These are phyloP conservation scores for Stevia rebaudiana DNA, from an alignment of 140 eudicot genomes.

Conservation along the genomic window DNA sequence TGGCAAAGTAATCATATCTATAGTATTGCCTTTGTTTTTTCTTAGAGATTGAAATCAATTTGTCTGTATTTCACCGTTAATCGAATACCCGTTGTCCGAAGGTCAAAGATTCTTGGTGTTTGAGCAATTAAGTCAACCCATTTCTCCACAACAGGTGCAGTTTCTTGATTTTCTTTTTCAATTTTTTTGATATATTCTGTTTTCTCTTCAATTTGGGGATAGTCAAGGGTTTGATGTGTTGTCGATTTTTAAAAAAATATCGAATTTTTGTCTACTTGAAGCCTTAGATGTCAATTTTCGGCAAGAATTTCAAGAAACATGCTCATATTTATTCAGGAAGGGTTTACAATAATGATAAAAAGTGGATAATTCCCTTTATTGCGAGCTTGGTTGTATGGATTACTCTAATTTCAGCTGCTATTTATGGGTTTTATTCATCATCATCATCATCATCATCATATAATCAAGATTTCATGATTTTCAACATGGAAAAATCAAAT, in stretches of 20 bases:
- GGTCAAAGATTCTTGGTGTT: slow-evolving; percentile 21
- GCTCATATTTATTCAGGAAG: slow-evolving; percentile 51
- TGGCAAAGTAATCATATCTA: too few relatives aligned
- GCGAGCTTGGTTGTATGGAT: slow-evolving; percentile 57
- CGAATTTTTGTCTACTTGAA: slow-evolving; percentile 12
- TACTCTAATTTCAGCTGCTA: slow-evolving; percentile 53
- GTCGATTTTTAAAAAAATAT: slow-evolving; percentile 15
- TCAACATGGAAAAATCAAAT: slow-evolving; percentile 29
- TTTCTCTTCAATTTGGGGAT: slow-evolving; percentile 11
- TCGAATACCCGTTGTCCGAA: slow-evolving; percentile 11
- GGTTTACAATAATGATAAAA: slow-evolving; percentile 46
- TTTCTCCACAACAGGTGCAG: slow-evolving; percentile 23
- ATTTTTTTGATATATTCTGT: slow-evolving; percentile 11
- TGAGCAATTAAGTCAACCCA: slow-evolving; percentile 19
- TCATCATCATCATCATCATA: slow-evolving; percentile 42
- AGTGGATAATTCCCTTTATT: slow-evolving; percentile 66
- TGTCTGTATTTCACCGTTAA: slow-evolving; percentile 8
- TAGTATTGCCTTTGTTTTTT: too few relatives aligned
- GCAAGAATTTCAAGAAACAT: slow-evolving; percentile 52
- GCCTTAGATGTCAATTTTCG: slow-evolving; percentile 25
- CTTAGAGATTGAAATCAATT: too few relatives aligned
- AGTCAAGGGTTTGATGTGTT: slow-evolving; percentile 21
- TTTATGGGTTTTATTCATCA: slow-evolving; percentile 56
- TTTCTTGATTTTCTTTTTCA: background rate
- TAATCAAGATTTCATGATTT: slow-evolving; percentile 37